phyloP scores from a whole-genome alignment of 108 stramenopile species.

The Fragilariopsis cylindrus region DNA sequence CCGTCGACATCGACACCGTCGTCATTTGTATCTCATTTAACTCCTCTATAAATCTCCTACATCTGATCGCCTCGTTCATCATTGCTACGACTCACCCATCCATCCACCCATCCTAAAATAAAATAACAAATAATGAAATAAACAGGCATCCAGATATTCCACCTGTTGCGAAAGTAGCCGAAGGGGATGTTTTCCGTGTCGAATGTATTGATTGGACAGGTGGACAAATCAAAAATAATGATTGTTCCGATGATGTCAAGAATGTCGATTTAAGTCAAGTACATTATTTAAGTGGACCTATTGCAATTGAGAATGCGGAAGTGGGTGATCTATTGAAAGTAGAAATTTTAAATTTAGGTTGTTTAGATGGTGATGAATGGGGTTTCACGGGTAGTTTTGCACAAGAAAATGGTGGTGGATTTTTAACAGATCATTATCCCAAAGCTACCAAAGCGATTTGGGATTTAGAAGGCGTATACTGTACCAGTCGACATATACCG shows the following conservation, averaged over 20 bases:
- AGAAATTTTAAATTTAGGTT: constrained; percentile 44
- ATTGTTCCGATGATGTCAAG: constrained; percentile 63
- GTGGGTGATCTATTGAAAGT: constrained; percentile 46
- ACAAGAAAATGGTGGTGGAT: constrained; percentile 73
- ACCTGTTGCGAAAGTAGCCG: constrained; percentile 54
- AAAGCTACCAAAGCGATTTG: constrained; percentile 64
- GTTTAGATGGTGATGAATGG: constrained; percentile 69
- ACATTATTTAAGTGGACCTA: constrained; percentile 45
- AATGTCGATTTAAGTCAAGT: constrained; percentile 73
- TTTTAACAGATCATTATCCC: constrained; percentile 65
- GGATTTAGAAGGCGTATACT: constrained; percentile 74
- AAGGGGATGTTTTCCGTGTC: constrained; percentile 60
- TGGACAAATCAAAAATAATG: constrained; percentile 69
- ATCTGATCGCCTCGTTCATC: too few relatives aligned
- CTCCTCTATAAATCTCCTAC: too few relatives aligned
- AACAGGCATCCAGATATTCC: constrained; percentile 58
- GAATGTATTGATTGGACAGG: constrained; percentile 79
- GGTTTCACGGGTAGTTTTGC: constrained; percentile 72
- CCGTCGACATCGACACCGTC: too few relatives aligned
- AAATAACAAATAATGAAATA: too few relatives aligned
- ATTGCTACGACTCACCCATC: too few relatives aligned
- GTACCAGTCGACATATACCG: constrained; percentile 53
- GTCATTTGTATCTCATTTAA: too few relatives aligned
- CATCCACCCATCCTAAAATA: too few relatives aligned
- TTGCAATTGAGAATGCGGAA: constrained; percentile 37